Conservation (phyloP, 345 rosid species). For the Hypericum perforatum region DNA sequence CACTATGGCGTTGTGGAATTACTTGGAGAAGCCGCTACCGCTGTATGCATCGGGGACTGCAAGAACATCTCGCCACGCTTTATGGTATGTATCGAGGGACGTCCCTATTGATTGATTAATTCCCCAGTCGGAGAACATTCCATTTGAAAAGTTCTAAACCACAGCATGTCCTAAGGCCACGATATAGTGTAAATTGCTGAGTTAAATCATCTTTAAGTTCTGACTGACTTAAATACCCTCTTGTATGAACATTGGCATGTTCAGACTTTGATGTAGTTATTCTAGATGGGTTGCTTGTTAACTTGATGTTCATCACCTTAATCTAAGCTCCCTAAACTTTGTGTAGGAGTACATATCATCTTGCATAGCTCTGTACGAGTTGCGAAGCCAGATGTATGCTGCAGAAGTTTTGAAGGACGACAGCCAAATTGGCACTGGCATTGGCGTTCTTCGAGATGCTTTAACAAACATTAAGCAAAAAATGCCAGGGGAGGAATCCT, state of each 20-base stretch:
- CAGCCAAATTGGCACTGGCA: slow-evolving; percentile 38
- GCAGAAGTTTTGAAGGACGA: slow-evolving; percentile 36
- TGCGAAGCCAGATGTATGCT: slow-evolving; percentile 43
- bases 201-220: too few species aligned
- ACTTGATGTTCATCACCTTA: neutral
- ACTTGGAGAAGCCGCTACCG: slow-evolving; percentile 40
- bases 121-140: too few species aligned
- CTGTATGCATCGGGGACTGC: slow-evolving; percentile 27
- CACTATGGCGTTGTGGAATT: slow-evolving; percentile 54
- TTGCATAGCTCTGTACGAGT: slow-evolving; percentile 50
- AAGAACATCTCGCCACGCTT: slow-evolving; percentile 48
- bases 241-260: too few species aligned
- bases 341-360: slow-evolving; percentile 50
- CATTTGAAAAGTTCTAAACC: too few species aligned
- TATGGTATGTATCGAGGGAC: slow-evolving; percentile 32
- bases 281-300: neutral
- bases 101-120: too few species aligned
- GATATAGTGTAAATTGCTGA: too few species aligned
- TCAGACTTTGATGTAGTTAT: neutral
- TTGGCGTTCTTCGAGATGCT: slow-evolving; percentile 51
- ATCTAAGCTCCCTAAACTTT: slow-evolving; percentile 2
- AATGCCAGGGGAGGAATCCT: slow-evolving; percentile 45
- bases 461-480: slow-evolving; percentile 25
- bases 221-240: too few species aligned
- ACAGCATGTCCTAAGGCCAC: too few species aligned